phyloP scores from a whole-genome alignment of 2,329 filamentous ascomycete species.

The Fusarium beomiforme region DNA sequence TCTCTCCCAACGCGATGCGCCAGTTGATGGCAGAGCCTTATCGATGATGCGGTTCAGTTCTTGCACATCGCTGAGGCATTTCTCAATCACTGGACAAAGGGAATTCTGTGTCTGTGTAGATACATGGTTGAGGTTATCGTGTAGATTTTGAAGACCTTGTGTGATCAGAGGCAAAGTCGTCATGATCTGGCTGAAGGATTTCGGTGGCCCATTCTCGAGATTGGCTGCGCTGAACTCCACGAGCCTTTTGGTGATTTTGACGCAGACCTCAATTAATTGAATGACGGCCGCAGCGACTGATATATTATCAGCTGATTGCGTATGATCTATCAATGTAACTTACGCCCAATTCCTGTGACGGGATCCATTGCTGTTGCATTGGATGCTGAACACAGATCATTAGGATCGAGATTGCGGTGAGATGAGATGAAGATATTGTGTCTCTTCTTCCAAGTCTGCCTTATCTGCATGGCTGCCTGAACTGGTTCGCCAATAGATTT shows the following conservation, averaged over 20 bases:
- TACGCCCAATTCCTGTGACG: neutral
- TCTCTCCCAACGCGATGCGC: neutral
- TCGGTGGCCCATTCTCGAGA: neutral
- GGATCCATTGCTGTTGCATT: neutral
- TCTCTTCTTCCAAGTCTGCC: neutral
- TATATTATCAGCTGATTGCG: neutral
- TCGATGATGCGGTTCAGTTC: neutral
- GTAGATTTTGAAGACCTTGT: neutral
- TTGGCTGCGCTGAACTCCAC: neutral
- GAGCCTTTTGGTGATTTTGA: neutral
- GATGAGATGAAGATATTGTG: neutral
- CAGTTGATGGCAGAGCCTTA: neutral
- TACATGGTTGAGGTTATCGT: neutral
- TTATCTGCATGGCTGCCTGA: no score
- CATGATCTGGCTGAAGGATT: neutral
- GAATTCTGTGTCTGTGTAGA: neutral
- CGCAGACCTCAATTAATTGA: neutral
- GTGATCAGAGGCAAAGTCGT: neutral
- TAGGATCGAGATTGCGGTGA: neutral
- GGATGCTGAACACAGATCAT: neutral
- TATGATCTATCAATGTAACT: neutral
- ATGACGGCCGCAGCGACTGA: neutral
- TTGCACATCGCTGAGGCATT: neutral
- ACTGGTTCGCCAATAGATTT: no score
- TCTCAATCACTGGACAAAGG: neutral